Base-by-base conservation (phyloP, 768 basidiomycete genomes). In the Mycena rebaudengoi region DNA sequence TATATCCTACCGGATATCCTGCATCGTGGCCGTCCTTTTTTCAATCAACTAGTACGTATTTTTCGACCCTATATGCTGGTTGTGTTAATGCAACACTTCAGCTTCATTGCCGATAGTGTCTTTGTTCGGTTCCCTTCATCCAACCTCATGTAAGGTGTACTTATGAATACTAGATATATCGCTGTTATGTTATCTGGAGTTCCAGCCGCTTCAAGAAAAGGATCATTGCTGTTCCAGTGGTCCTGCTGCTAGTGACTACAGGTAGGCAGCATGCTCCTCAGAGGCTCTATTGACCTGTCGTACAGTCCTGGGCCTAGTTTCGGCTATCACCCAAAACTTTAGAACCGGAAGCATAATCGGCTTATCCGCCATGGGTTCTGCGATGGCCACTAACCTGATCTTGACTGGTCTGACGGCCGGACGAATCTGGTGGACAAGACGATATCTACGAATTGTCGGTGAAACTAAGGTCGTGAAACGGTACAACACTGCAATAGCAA, bases 161-260 rank as follows among this genome's bases (percentile, higher is more conserved):
- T 2, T 13, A 5, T 10, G 2, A n/a, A n/a, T 25, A n/a, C 33
- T 11, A 60, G 59, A 60, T 43, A n/a, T 60, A 60, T 60, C 48
- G 49, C 7, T 60, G 59, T n/a, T 60, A 51, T 14, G 33, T 30
- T 13, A 60, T 60, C 23, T 60, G 59, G 59, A 25, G 49, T n/a
- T 18, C 37, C 8, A 48, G 45, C 30, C 39, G 41, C 18, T 26
- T 51, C 16, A 23, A 28, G 25, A 29, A 16, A 32, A 30, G n/a
- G 12, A 37, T 60, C 3, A 26, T 51, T 10, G 16, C 11, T 11
- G 7, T 30, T 14, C 48, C 59, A 1, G 21, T 51, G 7, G 7
- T 60, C 6, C 21, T 59, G 16, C 10, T 60, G 25, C 16, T 52
- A 3, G 37, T 37, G 6, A 51, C 50, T 8, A 60, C 50, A 10